Evolutionary conservation across 2,329 filamentous ascomycete species (phyloP).

Genomic region (Aureobasidium sp.): DNA sequence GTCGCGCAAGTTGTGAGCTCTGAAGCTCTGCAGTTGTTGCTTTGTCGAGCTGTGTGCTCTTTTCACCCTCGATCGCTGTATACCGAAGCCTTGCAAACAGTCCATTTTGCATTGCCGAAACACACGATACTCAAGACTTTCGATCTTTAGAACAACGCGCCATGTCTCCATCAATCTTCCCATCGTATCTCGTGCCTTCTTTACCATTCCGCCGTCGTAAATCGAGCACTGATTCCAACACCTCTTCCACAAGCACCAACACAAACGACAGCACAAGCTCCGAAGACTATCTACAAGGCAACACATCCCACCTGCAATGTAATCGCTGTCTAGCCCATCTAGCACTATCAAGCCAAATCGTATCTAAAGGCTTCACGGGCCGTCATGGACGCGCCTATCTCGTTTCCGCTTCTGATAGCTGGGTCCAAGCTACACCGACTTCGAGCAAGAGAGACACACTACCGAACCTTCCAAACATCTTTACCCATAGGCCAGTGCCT

Average conservation of each 20-base stretch:
- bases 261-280: conserved; percentile 17
- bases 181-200: conserved; percentile 43
- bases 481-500: conserved; percentile 47
- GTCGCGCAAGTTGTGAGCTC: background rate
- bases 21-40: background rate
- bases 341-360: conserved; percentile 50
- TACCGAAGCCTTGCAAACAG: background rate
- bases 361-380: conserved; percentile 58
- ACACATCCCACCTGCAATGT: conserved; percentile 50
- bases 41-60: background rate
- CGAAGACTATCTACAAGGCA: conserved; percentile 33
- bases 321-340: conserved; percentile 51
- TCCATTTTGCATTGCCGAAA: background rate
- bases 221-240: conserved; percentile 30
- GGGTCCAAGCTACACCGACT: background rate
- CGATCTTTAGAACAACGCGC: background rate
- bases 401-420: conserved; percentile 36
- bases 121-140: background rate
- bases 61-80: background rate
- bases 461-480: conserved; percentile 47
- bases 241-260: conserved; percentile 26
- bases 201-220: conserved; percentile 40
- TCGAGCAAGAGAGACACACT: conserved; percentile 21
- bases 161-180: conserved; percentile 33
- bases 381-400: conserved; percentile 57